Evolutionary conservation across 768 basidiomycete species (phyloP).

Genomic region (Mycena rosella): DNA sequence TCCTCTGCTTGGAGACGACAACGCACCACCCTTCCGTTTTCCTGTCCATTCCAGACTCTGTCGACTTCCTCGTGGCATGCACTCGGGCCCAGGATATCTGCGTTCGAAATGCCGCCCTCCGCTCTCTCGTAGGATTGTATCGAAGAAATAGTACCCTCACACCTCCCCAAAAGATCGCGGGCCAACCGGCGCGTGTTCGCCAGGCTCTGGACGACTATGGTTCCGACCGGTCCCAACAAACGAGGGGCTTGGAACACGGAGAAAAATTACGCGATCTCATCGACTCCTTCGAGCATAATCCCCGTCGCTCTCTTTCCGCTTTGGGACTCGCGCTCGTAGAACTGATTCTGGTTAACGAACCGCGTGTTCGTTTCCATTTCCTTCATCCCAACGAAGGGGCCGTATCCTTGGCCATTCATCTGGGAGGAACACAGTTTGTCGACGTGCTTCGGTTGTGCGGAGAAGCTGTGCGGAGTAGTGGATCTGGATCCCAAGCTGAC

Average conservation of each 20-base stretch:
- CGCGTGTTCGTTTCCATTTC: neutral
- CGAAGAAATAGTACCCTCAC: no score
- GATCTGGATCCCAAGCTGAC: neutral
- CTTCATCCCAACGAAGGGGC: neutral
- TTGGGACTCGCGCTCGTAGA: neutral
- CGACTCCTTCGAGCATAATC: neutral
- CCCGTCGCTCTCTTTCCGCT: slow-evolving; percentile 1
- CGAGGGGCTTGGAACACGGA: neutral
- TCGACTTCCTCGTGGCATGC: slow-evolving; percentile 12
- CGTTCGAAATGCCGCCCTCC: neutral
- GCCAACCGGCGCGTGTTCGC: no score
- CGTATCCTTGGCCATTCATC: neutral
- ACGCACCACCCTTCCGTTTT: neutral
- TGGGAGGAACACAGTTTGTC: neutral
- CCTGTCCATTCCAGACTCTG: slow-evolving; percentile 7
- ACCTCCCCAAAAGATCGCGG: no score
- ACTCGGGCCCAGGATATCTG: slow-evolving; percentile 6
- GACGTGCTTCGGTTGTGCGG: neutral
- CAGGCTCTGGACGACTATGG: no score
- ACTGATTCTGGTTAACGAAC: neutral
- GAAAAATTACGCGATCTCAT: neutral
- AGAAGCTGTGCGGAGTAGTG: neutral
- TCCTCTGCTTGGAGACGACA: neutral
- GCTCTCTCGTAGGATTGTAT: neutral
- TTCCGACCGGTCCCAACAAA: no score